These are phyloP conservation scores for Jaenimonas drosophilae DNA, from an alignment of 208 protist genomes.

Conservation along the genomic window DNA sequence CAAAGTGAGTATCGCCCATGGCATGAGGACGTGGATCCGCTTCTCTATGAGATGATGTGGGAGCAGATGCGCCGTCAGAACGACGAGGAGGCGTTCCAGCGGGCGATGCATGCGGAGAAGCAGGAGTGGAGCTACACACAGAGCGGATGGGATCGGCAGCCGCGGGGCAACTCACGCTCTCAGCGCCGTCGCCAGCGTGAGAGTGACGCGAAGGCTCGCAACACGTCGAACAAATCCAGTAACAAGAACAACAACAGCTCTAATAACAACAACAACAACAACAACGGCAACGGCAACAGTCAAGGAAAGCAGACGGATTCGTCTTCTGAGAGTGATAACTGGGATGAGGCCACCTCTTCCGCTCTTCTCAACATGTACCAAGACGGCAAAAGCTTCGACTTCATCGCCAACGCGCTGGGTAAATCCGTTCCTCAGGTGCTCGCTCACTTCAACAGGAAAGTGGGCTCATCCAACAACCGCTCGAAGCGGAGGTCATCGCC, in stretches of 20 bases:
- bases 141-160: neutral
- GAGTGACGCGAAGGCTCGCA: neutral
- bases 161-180: too few species aligned
- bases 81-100: constrained; percentile 24
- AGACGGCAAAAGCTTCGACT: constrained; percentile 88
- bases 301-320: neutral
- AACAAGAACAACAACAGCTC: constrained; percentile 4
- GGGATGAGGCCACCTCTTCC: constrained; percentile 56
- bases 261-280: constrained; percentile 8
- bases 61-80: constrained; percentile 80
- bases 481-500: constrained; percentile 5
- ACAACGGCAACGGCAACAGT: constrained; percentile 4
- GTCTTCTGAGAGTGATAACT: constrained; percentile 11
- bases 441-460: constrained; percentile 77
- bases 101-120: constrained; percentile 11
- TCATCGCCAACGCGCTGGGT: constrained; percentile 82
- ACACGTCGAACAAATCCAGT: neutral
- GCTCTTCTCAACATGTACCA: constrained; percentile 88
- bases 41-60: constrained; percentile 89
- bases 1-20: constrained; percentile 62
- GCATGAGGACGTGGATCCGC: constrained; percentile 77
- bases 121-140: constrained; percentile 3
- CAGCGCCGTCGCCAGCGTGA: too few species aligned
- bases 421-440: constrained; percentile 50
- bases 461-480: constrained; percentile 27